phyloP scores from a whole-genome alignment of 768 basidiomycete species.

The Xanthoconium stramineum region DNA sequence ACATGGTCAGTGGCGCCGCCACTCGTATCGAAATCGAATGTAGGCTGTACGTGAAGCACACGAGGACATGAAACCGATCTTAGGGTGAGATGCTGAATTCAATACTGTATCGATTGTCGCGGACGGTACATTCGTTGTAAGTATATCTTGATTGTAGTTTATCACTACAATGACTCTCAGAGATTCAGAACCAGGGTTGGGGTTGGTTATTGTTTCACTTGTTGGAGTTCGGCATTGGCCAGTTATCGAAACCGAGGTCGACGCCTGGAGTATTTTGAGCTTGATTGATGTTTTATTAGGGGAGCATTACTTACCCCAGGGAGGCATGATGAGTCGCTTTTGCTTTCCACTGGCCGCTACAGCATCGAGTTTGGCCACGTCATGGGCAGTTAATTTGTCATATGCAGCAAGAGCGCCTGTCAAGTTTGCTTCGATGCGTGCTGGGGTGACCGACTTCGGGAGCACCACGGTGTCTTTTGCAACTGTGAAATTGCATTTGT shows the following conservation, averaged over 20 bases:
- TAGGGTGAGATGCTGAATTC: neutral
- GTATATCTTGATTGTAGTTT: neutral
- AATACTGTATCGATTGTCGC: neutral
- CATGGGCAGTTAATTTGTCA: conserved; percentile 45
- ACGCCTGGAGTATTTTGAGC: conserved; percentile 40
- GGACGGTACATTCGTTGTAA: neutral
- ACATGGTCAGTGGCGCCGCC: neutral
- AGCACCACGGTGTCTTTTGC: conserved; percentile 63
- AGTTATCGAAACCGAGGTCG: conserved; percentile 70
- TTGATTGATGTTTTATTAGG: conserved; percentile 1
- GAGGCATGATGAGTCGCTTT: conserved; percentile 63
- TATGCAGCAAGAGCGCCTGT: conserved; percentile 47
- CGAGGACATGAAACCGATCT: neutral
- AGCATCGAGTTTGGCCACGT: conserved; percentile 54
- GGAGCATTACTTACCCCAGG: conserved; percentile 55
- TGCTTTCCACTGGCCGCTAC: conserved; percentile 62
- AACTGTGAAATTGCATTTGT: conserved; percentile 36
- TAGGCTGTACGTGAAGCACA: neutral
- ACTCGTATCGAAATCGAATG: neutral
- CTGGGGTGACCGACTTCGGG: conserved; percentile 74
- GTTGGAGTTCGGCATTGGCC: conserved; percentile 32
- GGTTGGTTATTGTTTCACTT: neutral
- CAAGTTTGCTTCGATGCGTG: conserved; percentile 62
- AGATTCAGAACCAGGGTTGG: neutral
- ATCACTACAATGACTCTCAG: neutral